These are phyloP conservation scores for Helicocarpus griseus DNA, from an alignment of 2,329 filamentous ascomycete genomes.

Conservation along the genomic window DNA sequence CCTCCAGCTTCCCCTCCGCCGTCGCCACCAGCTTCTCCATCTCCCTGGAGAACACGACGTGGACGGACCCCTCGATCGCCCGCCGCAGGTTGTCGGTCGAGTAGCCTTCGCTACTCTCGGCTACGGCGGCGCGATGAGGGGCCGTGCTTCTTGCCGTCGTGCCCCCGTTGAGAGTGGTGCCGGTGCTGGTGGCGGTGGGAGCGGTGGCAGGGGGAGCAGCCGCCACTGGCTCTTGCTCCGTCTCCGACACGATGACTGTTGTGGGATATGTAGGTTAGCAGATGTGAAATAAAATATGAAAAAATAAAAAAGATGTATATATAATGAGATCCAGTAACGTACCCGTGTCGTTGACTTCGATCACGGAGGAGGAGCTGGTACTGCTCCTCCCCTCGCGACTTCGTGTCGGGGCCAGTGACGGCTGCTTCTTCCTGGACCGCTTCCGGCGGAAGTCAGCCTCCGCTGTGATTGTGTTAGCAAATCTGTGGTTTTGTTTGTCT, in stretches of 20 bases:
- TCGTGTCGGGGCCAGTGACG: background rate
- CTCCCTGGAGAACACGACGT: constrained; percentile 48
- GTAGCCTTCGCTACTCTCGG: background rate
- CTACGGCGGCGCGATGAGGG: background rate
- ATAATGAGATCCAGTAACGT: background rate
- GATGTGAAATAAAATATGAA: background rate
- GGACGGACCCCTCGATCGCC: constrained; percentile 26
- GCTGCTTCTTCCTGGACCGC: background rate
- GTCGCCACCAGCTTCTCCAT: constrained; percentile 47
- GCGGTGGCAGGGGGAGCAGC: background rate
- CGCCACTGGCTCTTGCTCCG: background rate
- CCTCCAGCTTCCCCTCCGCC: constrained; percentile 49
- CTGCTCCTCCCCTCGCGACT: background rate
- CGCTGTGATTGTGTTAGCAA: constrained; percentile 1
- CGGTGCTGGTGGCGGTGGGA: background rate
- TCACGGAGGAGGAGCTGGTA: background rate
- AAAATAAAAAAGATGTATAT: background rate
- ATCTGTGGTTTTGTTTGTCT: too few species aligned
- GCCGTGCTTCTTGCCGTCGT: background rate
- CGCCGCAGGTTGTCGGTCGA: constrained; percentile 13
- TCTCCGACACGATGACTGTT: background rate
- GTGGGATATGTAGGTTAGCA: background rate
- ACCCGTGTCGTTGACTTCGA: constrained; percentile 2
- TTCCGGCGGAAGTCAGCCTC: constrained; percentile 6
- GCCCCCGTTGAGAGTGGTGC: background rate